phyloP scores from a whole-genome alignment of 2,329 filamentous ascomycete species.

The Talaromyces rugulosus region DNA sequence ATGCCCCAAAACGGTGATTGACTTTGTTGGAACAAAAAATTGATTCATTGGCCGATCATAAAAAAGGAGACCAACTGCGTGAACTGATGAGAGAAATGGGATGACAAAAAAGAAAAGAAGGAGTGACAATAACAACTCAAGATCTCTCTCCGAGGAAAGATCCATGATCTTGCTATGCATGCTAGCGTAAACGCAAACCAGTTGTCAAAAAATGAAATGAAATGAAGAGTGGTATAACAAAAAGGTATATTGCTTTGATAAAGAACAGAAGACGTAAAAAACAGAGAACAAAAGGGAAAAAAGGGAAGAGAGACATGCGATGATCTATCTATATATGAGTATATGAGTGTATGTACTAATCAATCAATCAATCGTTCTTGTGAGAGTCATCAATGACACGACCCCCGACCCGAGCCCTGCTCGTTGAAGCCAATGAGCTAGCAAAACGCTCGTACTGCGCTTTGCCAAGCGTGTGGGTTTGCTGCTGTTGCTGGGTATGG shows the following conservation, averaged over 20 bases:
- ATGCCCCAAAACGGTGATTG: no score
- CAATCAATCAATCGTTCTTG: constrained; percentile 11
- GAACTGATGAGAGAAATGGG: neutral
- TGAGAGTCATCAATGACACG: constrained; percentile 3
- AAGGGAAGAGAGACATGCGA: neutral
- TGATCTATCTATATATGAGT: neutral
- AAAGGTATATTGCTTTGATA: constrained; percentile 14
- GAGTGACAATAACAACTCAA: neutral
- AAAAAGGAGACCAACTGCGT: neutral
- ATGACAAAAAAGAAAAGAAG: neutral
- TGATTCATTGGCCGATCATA: no score
- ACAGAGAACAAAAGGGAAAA: neutral
- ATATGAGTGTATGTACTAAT: neutral
- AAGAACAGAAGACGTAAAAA: constrained; percentile 2
- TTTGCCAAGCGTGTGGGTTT: constrained; percentile 1
- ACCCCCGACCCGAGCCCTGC: constrained; percentile 6
- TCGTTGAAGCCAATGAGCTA: constrained; percentile 10
- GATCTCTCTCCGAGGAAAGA: neutral
- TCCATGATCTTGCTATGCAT: neutral
- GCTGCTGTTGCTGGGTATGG: neutral
- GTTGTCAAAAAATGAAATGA: neutral
- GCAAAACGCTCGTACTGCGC: constrained; percentile 12
- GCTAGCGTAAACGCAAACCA: neutral
- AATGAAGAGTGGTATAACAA: constrained; percentile 8
- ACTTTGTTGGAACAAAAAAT: no score